Evolutionary conservation across 768 basidiomycete species (phyloP), one percentile per base, ranked within the genome.

Genomic region (Auricularia sp.): DNA sequence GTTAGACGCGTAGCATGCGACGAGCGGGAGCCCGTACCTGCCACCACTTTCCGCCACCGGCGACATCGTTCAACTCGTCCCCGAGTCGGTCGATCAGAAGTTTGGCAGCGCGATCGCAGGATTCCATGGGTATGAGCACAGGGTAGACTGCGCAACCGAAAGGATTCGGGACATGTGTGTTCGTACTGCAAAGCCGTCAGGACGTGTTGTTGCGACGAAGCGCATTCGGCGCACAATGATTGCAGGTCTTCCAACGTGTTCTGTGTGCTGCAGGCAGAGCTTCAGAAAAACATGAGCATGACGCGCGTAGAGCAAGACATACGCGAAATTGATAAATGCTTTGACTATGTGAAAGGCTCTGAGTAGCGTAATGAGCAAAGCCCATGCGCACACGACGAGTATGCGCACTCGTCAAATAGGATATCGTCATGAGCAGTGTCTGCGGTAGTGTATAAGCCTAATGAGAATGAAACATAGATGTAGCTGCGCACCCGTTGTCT

Each of bases 31-130:
- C 8, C 44, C 95, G 86, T 36, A 95, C 93, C 75, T 97, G 95
- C 96, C 96, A 98, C 94, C 96, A 98, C 72, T 95, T 94, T 4
- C 85, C 84, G 1, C 96, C 96, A 10, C 96, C 96, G 3, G 93
- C 86, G 39, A 92, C 72, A 44, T 80, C 81, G 43, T 88, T 83
- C 70, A 89, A 87, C 51, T 71, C 69, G 18, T 94, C 93, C 1
- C 94, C 93, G 8, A 97, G 79, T 2, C 85, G 91, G 66, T 84
- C 77, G 64, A 94, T 86, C 56, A 98, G 80, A 66, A 84, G 75
- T 1, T 74, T 72, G 4, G 93, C 90, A 2, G 93, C 90, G 34
- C 86, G 80, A 47, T 89, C 84, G 69, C 93, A 93, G 56, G 79
- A 84, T 0, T 84, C 78, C 74, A 90, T 82, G 2, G 93, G 93